Evolutionary conservation across 139 green algal genomes (phyloP), one percentile per base, ranked within the genome.

Genomic region (Coelastrella sp.): DNA sequence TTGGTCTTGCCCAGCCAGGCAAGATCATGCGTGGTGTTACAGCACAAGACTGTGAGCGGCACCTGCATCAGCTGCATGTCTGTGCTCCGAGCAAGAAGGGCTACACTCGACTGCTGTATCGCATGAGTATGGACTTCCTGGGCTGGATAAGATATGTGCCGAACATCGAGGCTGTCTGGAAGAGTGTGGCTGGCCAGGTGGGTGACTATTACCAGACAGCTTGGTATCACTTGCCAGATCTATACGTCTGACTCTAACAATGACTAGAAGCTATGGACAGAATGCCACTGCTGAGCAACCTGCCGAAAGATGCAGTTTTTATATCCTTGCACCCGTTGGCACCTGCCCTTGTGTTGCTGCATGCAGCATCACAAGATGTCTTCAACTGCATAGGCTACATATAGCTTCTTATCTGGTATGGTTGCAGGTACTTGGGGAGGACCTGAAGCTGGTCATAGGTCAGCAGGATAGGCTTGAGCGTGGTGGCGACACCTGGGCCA

Each of bases 21-120:
- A 92, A 98, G 89, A 94, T 99, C 11, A 88, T 93, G 87, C 67
- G 87, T 38, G 96, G 95, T 51, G 85, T 87, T n/a, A 91, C 79
- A 21, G 92, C 93, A 0, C 63, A 87, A 7, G 74, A 94, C 57
- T 99, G 97, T 91, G 73, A 91, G 53, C 94, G 95, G 37, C 97
- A 99, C 89, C 91, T 99, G 87, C 95, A 98, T 88, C 97, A 99
- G 90, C 81, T 99, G 89, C 97, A 99, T 88, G 93, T 98, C 43
- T 99, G 97, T 92, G 84, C 99, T 86, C 97, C 97, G 2, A 86
- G 91, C n/a, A 91, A 90, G 64, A 78, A 77, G 62, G 79, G 96
- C 43, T 90, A 95, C 82, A 99, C 97, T 5, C 91, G 97, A 23
- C 89, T 99, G 88, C 93, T 99, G 59, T 99, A 99, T 91, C 93